Conservation (phyloP, 441 rosid species). For the Adansonia grandidieri region DNA sequence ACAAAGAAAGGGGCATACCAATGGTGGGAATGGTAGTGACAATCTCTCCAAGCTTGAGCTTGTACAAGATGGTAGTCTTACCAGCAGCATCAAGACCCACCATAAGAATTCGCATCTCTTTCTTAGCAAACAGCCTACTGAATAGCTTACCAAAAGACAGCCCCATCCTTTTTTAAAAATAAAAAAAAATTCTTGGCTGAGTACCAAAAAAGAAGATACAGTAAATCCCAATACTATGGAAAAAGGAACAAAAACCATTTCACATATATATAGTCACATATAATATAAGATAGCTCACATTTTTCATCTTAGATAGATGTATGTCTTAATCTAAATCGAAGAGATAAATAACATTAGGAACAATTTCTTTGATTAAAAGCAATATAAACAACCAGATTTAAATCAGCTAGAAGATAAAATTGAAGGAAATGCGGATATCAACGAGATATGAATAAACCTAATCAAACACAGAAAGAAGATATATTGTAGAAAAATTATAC, state of each 20-base stretch:
- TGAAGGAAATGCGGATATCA: neutral
- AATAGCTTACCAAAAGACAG: conserved; percentile 65
- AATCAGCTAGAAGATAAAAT: neutral
- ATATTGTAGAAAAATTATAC: neutral
- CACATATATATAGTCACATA: neutral
- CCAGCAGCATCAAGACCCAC: conserved; percentile 98
- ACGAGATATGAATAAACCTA: neutral
- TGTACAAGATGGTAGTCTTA: conserved; percentile 71
- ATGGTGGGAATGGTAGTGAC: conserved; percentile 70
- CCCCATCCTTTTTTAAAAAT: conserved; percentile 46
- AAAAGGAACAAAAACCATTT: neutral
- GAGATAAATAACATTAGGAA: neutral
- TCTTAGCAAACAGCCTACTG: conserved; percentile 83
- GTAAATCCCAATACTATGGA: neutral
- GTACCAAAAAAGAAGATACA: neutral
- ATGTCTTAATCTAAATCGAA: neutral
- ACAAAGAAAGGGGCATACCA: conserved; percentile 37
- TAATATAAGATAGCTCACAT: neutral
- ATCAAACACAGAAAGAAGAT: neutral
- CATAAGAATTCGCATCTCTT: conserved; percentile 95
- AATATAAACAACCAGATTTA: neutral
- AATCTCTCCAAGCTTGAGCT: conserved; percentile 74
- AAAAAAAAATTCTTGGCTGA: conserved; percentile 29
- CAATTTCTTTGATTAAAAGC: neutral
- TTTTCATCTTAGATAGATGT: neutral